Conservation (phyloP, 106 monocot genomes). For the Dendrobium nobile region DNA sequence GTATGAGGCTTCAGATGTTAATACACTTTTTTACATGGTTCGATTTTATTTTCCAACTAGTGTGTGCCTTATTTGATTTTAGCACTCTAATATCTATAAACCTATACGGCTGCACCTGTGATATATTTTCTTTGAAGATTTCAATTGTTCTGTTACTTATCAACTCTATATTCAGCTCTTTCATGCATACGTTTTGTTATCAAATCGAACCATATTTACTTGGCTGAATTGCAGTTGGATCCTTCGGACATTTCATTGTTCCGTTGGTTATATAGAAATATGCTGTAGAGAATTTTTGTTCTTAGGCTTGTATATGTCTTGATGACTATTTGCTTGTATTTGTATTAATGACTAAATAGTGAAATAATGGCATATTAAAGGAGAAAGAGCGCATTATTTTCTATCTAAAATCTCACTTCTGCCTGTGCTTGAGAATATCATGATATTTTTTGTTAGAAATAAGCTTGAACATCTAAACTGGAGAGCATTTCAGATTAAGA, state of each 20-base stretch:
- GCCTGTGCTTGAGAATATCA: not conserved
- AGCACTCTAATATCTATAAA: too few relatives aligned
- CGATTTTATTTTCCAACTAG: too few relatives aligned
- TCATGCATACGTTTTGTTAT: not conserved
- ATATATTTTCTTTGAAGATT: not conserved
- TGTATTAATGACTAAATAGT: not conserved
- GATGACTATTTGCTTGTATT: not conserved
- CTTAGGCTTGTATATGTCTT: not conserved
- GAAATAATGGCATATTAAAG: not conserved
- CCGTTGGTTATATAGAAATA: not conserved
- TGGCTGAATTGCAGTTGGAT: not conserved
- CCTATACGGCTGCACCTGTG: not conserved
- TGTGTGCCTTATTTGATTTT: too few relatives aligned
- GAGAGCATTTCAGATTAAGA: not conserved
- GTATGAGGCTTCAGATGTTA: too few relatives aligned
- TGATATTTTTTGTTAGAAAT: not conserved
- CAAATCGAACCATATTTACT: not conserved
- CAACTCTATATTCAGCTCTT: too few relatives aligned
- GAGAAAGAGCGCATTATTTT: not conserved
- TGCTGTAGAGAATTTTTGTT: too few relatives aligned
- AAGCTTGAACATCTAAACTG: not conserved
- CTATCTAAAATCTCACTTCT: not conserved
- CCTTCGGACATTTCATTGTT: not conserved
- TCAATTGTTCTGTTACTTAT: not conserved
- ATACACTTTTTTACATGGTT: too few relatives aligned